These are phyloP conservation scores for Coniella vitis DNA, from an alignment of 2,329 filamentous ascomycete species.

Conservation along the genomic window DNA sequence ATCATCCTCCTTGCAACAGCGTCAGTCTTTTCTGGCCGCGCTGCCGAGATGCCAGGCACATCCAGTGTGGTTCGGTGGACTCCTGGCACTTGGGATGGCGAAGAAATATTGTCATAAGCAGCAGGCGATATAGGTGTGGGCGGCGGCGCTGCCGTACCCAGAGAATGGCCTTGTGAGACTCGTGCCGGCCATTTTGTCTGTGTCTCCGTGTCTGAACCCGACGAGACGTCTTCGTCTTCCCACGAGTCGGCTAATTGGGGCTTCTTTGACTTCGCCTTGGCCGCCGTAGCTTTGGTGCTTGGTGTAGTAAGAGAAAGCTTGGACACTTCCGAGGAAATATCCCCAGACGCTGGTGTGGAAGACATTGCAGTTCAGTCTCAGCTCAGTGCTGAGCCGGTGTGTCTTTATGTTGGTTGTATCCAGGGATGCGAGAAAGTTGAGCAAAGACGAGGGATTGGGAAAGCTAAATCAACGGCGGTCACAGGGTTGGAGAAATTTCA, in stretches of 20 bases:
- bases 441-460: no score
- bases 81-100: constrained; percentile 5
- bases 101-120: constrained; percentile 21
- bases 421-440: not conserved
- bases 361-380: constrained; percentile 10
- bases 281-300: constrained; percentile 17
- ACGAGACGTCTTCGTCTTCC: constrained; percentile 62
- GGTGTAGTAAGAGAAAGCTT: constrained; percentile 25
- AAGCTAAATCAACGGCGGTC: no score
- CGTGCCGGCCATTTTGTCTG: constrained; percentile 22
- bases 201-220: constrained; percentile 33
- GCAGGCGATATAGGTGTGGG: constrained; percentile 59
- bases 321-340: constrained; percentile 19
- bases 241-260: constrained; percentile 60
- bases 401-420: no score
- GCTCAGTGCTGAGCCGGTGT: not conserved
- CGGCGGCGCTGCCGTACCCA: constrained; percentile 46
- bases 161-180: constrained; percentile 16
- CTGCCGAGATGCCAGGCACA: constrained; percentile 6
- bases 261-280: constrained; percentile 29
- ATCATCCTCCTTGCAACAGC: constrained; percentile 87
- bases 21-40: constrained; percentile 83
- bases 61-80: not conserved
- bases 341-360: constrained; percentile 5
- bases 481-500: no score